phyloP scores from a whole-genome alignment of 2,329 filamentous ascomycete species.

The Ophiostoma montium region DNA sequence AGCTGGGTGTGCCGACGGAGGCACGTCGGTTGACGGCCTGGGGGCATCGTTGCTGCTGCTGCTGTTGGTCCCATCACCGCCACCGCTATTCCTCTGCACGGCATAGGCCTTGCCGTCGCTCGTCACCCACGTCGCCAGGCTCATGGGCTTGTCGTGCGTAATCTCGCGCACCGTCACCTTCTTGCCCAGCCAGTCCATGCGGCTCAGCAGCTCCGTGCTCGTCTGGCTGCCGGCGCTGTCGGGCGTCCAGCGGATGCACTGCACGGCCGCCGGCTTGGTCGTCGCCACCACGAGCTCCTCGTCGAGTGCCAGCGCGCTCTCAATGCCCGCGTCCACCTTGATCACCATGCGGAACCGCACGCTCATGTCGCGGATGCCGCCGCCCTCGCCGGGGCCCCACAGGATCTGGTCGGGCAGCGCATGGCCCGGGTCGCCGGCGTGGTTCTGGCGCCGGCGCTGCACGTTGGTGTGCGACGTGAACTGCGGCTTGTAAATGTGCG shows the following conservation, averaged over 20 bases:
- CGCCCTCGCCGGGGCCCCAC: constrained; percentile 68
- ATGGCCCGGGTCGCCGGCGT: constrained; percentile 41
- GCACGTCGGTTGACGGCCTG: not conserved
- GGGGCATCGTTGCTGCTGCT: too few relatives aligned
- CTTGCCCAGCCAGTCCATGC: constrained; percentile 74
- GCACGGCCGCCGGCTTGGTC: constrained; percentile 79
- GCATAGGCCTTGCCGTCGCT: constrained; percentile 80
- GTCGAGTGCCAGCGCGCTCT: constrained; percentile 73
- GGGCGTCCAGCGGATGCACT: constrained; percentile 90
- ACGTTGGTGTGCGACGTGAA: constrained; percentile 56
- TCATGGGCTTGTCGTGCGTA: constrained; percentile 93
- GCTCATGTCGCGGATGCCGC: constrained; percentile 71
- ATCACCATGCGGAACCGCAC: constrained; percentile 95
- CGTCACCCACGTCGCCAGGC: constrained; percentile 83
- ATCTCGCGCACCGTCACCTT: constrained; percentile 67
- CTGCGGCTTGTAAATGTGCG: constrained; percentile 71
- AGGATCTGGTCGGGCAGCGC: constrained; percentile 46
- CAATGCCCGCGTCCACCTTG: constrained; percentile 91
- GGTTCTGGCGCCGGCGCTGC: constrained; percentile 46
- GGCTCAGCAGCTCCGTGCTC: constrained; percentile 75
- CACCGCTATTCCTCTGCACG: constrained; percentile 50
- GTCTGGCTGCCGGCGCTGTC: constrained; percentile 73
- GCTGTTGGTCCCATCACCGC: not conserved
- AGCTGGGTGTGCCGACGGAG: not conserved
- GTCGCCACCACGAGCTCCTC: constrained; percentile 90